Base-by-base conservation (phyloP, 2,329 filamentous ascomycete species). In the Beauveria sp. region DNA sequence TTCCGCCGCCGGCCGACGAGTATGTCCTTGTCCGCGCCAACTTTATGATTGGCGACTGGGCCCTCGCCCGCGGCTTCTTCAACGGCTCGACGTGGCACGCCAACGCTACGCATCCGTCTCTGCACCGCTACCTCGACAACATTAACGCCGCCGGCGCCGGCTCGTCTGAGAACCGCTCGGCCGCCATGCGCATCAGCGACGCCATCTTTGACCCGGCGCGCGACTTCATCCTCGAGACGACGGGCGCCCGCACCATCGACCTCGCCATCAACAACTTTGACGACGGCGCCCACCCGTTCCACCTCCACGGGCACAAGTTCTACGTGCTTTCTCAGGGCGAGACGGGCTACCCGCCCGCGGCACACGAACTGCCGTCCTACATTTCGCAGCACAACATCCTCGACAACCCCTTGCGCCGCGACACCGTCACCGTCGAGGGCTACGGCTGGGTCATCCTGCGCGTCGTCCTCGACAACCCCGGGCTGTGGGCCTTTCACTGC, bases 241-340 rank as follows among this genome's bases (percentile, higher is more conserved):
- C 74, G 0, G 80, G 83, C 56, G 76, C 84, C 31, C 75, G 83
- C 34, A 76, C 77, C 42, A 77, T 84, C 42, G 83, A 84, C 2
- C 79, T 82, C 31, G 77, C 85, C 64, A 87, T 87, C 70, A 85
- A 85, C 52, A 67, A 80, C 49, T 85, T 83, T 7, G 83, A 88
- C 69, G 77, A 87, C 49, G 68, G 73, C 5, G 69, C 69, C 0
- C 74, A 76, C 24, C 73, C 73, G 0, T 75, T 75, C 38, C 85
- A 88, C 71, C 74, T 88, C 0, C 87, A 88, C 70, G 83, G 83
- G 0, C 82, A 85, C 70, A 76, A 76, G 49, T 83, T 86, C 72
- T 83, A 83, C 66, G 73, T 82, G 45, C 66, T 76, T 1, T 45
- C 66, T 0, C 72, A 75, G 43, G 73, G 68, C 0, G 61, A 62